Percentiles rank a stretch among this genome's conserved stretches.
Evolutionary conservation across 2,329 filamentous ascomycete species (phyloP).

Genomic region (Pestalotiopsis sp.): DNA sequence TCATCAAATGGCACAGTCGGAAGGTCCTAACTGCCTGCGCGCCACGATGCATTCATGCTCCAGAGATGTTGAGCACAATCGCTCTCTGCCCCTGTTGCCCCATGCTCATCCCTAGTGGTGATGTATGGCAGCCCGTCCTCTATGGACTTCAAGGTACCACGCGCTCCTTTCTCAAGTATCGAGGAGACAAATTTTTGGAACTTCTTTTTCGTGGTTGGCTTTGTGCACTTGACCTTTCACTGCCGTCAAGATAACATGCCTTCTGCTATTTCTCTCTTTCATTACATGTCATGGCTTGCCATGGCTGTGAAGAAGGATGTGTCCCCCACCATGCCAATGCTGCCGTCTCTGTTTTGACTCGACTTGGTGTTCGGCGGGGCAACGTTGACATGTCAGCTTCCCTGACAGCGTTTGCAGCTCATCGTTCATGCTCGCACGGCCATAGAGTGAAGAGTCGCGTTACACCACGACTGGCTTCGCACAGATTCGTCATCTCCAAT

Average conservation of each 20-base stretch:
- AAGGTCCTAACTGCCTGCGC: background rate
- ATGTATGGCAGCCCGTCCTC: background rate
- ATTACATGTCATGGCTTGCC: background rate
- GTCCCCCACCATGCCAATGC: background rate
- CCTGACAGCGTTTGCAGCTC: no score
- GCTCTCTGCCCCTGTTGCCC: background rate
- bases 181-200: background rate
- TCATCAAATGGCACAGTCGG: background rate
- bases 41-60: background rate
- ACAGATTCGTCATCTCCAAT: background rate
- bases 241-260: background rate
- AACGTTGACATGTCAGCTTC: no score
- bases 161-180: background rate
- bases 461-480: no score
- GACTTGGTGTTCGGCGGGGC: no score
- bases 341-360: background rate
- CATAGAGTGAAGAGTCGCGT: no score
- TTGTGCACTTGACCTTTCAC: background rate
- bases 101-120: background rate
- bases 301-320: background rate
- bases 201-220: background rate
- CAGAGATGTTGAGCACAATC: background rate
- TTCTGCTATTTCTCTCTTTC: background rate
- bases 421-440: no score
- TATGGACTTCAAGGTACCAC: background rate